These are phyloP conservation scores for Mychonastes homosphaera DNA, from an alignment of 139 green algal genomes.

Conservation along the genomic window DNA sequence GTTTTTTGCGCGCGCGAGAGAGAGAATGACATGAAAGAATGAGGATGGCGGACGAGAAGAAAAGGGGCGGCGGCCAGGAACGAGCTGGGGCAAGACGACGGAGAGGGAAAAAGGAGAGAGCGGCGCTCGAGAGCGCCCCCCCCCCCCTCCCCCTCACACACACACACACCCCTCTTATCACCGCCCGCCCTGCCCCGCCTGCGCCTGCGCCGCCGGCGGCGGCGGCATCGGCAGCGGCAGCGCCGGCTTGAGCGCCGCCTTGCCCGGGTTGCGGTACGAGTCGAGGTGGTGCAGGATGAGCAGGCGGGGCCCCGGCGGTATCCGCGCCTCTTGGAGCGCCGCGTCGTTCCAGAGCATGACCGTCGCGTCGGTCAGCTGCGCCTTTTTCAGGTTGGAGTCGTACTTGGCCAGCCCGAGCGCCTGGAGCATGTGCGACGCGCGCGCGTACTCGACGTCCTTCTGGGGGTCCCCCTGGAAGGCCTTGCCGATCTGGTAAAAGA, in stretches of 20 bases:
- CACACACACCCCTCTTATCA: too few relatives aligned
- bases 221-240: constrained; percentile 43
- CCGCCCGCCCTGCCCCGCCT: too few relatives aligned
- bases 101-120: too few relatives aligned
- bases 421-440: constrained; percentile 76
- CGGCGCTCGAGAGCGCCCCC: too few relatives aligned
- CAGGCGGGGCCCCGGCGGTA: constrained; percentile 84
- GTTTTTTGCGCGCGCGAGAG: too few relatives aligned
- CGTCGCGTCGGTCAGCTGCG: constrained; percentile 78
- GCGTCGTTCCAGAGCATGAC: constrained; percentile 83
- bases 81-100: too few relatives aligned
- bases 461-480: constrained; percentile 49
- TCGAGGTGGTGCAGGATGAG: constrained; percentile 90
- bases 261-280: constrained; percentile 45
- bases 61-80: too few relatives aligned
- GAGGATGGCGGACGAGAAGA: too few relatives aligned
- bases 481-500: constrained; percentile 61
- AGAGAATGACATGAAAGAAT: too few relatives aligned
- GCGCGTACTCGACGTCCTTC: constrained; percentile 58
- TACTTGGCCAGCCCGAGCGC: constrained; percentile 79
- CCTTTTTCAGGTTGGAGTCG: constrained; percentile 84
- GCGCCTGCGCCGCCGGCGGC: constrained; percentile 7
- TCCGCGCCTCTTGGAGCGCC: constrained; percentile 65
- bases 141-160: too few relatives aligned
- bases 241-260: constrained; percentile 58